phyloP scores from a whole-genome alignment of 768 basidiomycete species.

The Mycena vulgaris region DNA sequence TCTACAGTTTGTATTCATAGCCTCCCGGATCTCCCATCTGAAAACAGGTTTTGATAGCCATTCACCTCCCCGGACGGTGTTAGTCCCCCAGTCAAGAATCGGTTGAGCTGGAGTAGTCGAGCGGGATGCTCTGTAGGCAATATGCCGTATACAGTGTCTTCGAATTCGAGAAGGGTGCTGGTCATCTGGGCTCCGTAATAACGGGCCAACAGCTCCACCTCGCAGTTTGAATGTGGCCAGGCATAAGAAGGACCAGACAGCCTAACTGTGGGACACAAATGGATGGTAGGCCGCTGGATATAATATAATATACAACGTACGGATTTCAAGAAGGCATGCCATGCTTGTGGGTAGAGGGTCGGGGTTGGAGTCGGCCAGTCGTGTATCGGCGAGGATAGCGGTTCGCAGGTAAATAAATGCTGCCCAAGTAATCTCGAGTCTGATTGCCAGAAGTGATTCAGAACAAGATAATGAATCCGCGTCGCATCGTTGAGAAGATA shows the following conservation, averaged over 20 bases:
- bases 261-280: not conserved
- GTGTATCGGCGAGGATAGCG: too few relatives aligned
- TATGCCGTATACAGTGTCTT: constrained; percentile 2
- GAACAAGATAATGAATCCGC: too few relatives aligned
- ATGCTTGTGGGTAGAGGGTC: not conserved
- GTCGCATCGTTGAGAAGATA: too few relatives aligned
- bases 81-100: constrained; percentile 25
- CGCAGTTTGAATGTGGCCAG: constrained; percentile 20
- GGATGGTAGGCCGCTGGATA: not conserved
- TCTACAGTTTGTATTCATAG: not conserved
- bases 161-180: constrained; percentile 1
- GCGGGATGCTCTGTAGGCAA: constrained; percentile 19
- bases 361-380: too few relatives aligned
- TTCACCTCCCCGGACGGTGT: constrained; percentile 28
- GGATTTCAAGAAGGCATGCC: constrained; percentile 15
- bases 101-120: constrained; percentile 29
- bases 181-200: constrained; percentile 30
- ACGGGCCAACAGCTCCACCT: constrained; percentile 1
- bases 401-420: too few relatives aligned
- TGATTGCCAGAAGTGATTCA: too few relatives aligned
- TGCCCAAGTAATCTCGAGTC: too few relatives aligned
- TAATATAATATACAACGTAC: constrained; percentile 8
- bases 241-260: not conserved
- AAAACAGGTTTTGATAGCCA: constrained; percentile 12
- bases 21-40: not conserved